phyloP scores from a whole-genome alignment of 768 basidiomycete genomes.

The Macrocybe gigantea region DNA sequence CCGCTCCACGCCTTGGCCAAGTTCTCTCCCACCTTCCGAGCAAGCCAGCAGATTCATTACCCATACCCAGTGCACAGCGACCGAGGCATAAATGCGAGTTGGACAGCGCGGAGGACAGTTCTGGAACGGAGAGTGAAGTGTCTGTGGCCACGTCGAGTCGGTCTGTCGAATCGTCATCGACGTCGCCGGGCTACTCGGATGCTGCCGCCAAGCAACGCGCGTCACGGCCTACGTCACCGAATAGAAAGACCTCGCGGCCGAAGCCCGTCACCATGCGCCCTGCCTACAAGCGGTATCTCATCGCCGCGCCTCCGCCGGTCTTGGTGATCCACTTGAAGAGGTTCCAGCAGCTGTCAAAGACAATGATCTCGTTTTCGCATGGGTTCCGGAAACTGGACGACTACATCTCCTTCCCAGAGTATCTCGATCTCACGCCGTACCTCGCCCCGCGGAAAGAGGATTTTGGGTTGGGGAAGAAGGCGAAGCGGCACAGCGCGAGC shows the following conservation, averaged over 20 bases:
- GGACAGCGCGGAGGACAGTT: slow-evolving; percentile 30
- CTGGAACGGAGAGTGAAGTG: slow-evolving; percentile 37
- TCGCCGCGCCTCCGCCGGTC: slow-evolving; percentile 78
- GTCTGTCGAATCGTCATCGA: slow-evolving; percentile 11
- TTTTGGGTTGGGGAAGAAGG: slow-evolving; percentile 43
- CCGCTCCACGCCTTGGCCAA: slow-evolving; percentile 11
- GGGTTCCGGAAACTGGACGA: slow-evolving; percentile 90
- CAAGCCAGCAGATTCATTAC: slow-evolving; percentile 7
- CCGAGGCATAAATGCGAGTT: slow-evolving; percentile 10
- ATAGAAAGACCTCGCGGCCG: slow-evolving; percentile 21
- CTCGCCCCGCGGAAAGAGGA: slow-evolving; percentile 77
- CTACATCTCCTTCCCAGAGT: slow-evolving; percentile 84
- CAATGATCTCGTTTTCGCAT: slow-evolving; percentile 55
- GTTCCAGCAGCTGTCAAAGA: slow-evolving; percentile 80
- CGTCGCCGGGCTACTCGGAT: neutral
- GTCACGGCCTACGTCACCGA: too few relatives aligned
- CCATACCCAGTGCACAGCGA: slow-evolving; percentile 8
- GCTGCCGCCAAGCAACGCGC: neutral
- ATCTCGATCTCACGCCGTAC: slow-evolving; percentile 80
- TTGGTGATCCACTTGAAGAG: slow-evolving; percentile 92
- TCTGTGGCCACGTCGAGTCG: slow-evolving; percentile 21
- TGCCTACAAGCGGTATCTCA: slow-evolving; percentile 93
- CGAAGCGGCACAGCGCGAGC: slow-evolving; percentile 20
- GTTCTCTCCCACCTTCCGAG: slow-evolving; percentile 11
- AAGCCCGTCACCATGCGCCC: slow-evolving; percentile 73